Evolutionary conservation across 768 basidiomycete genomes (phyloP), one percentile per base, ranked within the genome.

Genomic region (Hortiboletus flavorubellus): DNA sequence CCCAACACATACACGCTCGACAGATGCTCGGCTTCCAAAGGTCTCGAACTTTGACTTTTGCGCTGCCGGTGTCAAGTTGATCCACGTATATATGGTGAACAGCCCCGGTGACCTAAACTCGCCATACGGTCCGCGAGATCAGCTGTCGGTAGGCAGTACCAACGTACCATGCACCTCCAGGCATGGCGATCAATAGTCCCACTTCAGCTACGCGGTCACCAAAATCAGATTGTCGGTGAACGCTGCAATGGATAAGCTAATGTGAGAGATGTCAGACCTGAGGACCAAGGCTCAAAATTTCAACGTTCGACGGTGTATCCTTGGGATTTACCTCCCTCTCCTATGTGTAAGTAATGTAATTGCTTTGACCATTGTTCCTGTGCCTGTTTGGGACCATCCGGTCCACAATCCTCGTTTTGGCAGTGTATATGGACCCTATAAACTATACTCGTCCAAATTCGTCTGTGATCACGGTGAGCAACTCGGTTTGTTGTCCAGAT

Each of bases 401-500:
- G 41, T 46, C 63, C 53, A 61, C 46, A 40, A 21, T 46, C 43
- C 5, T 37, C 34, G 15, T 53, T 49, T 14, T 37, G 51, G 51
- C 4, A 18, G n/a, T 37, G 29, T 26, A 16, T 45, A 39, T 52
- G 56, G 57, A 54, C 53, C 30, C 40, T 18, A 46, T 37, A 26
- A 16, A 11, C 12, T 10, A 16, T 16, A 8, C 6, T 15, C 21
- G 12, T 46, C 54, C 45, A 44, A 41, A 51, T 55, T 16, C 2
- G 45, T 18, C 39, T n/a, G 47, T 5, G 1, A 31, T 29, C n/a
- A n/a, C n/a, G 47, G 44, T 41, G 29, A 30, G 49, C 11, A 46
- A 31, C 18, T 40, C 29, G 53, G 52, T 29, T 64, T 65, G 53
- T 66, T 42, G 51, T 43, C 42, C 46, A 37, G 37, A 29, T 48